phyloP scores from a whole-genome alignment of 441 rosid species.

The Breynia disticha region DNA sequence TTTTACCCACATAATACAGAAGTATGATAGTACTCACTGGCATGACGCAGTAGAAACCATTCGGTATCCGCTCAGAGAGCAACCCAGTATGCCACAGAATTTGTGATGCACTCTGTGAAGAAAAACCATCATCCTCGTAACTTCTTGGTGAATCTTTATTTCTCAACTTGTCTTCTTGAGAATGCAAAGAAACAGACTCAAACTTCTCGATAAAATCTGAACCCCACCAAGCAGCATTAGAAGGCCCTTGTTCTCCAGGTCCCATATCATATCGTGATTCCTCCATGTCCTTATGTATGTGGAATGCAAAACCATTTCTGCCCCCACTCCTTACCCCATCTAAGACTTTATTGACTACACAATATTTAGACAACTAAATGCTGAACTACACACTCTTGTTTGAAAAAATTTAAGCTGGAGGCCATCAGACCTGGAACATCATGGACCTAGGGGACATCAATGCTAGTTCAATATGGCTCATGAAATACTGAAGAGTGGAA shows the following conservation, averaged over 20 bases:
- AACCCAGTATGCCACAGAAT: conserved; percentile 87
- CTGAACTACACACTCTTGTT: conserved; percentile 21
- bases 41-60: conserved; percentile 85
- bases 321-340: conserved; percentile 53
- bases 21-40: conserved; percentile 45
- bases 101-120: conserved; percentile 78
- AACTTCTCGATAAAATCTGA: conserved; percentile 75
- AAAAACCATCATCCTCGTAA: conserved; percentile 53
- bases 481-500: no score
- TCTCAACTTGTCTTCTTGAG: conserved; percentile 61
- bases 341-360: conserved; percentile 21
- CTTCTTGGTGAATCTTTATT: conserved; percentile 51
- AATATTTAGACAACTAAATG: conserved; percentile 28
- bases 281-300: conserved; percentile 61
- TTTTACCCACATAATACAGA: not conserved
- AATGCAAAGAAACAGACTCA: conserved; percentile 64
- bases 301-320: conserved; percentile 51
- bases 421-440: conserved; percentile 40
- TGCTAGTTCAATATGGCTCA: no score
- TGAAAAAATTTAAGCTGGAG: conserved; percentile 33
- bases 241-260: conserved; percentile 63
- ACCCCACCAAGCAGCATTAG: conserved; percentile 74
- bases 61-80: conserved; percentile 76
- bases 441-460: no score
- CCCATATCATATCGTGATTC: conserved; percentile 69